These are phyloP conservation scores for Calonectria hawksworthii DNA, from an alignment of 2,329 filamentous ascomycete species.

Conservation along the genomic window DNA sequence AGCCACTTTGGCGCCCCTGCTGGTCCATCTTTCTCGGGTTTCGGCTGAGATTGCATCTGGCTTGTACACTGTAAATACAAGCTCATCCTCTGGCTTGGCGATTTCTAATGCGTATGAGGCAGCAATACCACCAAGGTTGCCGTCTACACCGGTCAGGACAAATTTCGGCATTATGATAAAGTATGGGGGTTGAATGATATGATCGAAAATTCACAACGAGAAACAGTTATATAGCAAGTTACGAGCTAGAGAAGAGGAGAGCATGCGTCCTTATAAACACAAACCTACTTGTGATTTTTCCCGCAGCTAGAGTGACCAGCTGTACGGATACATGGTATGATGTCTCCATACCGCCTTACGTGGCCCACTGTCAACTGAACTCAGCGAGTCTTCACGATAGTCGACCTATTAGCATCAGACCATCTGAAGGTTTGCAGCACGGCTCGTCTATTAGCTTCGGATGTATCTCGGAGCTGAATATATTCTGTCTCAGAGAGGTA, in stretches of 20 bases:
- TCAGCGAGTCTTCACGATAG: neutral
- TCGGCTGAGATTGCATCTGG: constrained; percentile 34
- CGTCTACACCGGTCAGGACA: constrained; percentile 44
- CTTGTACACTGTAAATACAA: constrained; percentile 42
- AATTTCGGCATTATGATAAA: constrained; percentile 38
- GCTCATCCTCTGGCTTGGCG: constrained; percentile 38
- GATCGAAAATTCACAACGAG: neutral
- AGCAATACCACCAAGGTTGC: constrained; percentile 41
- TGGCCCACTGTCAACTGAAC: constrained; percentile 16
- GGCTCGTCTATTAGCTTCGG: neutral
- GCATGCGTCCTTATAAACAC: neutral
- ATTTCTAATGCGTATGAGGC: constrained; percentile 41
- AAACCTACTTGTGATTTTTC: neutral
- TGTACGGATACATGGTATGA: constrained; percentile 8
- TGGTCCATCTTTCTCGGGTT: constrained; percentile 34
- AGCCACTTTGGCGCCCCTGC: constrained; percentile 37
- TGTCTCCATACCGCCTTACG: neutral
- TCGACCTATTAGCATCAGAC: neutral
- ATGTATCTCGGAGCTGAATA: constrained; percentile 3
- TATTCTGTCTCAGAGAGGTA: neutral
- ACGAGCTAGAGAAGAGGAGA: neutral
- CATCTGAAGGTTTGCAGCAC: neutral
- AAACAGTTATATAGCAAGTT: neutral
- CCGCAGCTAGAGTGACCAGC: neutral
- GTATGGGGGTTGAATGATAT: neutral